phyloP scores from a whole-genome alignment of 2,329 filamentous ascomycete genomes.

The Fusarium penzigii region DNA sequence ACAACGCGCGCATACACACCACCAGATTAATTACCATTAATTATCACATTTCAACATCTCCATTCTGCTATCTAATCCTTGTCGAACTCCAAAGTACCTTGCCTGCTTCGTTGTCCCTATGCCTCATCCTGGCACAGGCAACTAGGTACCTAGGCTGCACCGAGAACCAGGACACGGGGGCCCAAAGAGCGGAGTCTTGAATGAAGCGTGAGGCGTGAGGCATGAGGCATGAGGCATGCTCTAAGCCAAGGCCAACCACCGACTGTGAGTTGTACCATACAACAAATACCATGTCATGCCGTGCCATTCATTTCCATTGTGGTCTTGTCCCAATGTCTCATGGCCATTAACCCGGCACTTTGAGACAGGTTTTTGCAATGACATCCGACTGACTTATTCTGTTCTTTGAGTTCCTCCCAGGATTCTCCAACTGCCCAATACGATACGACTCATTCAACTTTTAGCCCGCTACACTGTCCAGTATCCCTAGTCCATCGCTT shows the following conservation, averaged over 20 bases:
- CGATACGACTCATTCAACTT: neutral
- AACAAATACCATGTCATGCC: neutral
- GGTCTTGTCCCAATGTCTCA: constrained; percentile 2
- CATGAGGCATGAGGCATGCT: neutral
- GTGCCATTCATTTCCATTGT: constrained; percentile 16
- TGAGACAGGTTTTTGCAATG: neutral
- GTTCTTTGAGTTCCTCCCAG: constrained; percentile 1
- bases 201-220: neutral
- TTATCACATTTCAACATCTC: neutral
- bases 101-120: constrained; percentile 14
- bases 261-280: neutral
- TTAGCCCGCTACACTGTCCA: constrained; percentile 16
- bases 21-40: no score
- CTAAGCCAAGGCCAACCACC: neutral
- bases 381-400: neutral
- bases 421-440: neutral
- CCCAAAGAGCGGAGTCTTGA: constrained; percentile 14
- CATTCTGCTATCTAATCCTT: constrained; percentile 4
- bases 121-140: constrained; percentile 20
- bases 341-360: neutral
- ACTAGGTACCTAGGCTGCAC: constrained; percentile 22
- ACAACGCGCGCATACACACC: constrained; percentile 8
- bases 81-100: constrained; percentile 13
- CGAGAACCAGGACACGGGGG: constrained; percentile 31
- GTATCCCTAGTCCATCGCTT: constrained; percentile 10